Percentiles rank a stretch among this genome's conserved stretches.
Conservation (phyloP, 306 rosid genomes). For the Trifolium fragiferum region DNA sequence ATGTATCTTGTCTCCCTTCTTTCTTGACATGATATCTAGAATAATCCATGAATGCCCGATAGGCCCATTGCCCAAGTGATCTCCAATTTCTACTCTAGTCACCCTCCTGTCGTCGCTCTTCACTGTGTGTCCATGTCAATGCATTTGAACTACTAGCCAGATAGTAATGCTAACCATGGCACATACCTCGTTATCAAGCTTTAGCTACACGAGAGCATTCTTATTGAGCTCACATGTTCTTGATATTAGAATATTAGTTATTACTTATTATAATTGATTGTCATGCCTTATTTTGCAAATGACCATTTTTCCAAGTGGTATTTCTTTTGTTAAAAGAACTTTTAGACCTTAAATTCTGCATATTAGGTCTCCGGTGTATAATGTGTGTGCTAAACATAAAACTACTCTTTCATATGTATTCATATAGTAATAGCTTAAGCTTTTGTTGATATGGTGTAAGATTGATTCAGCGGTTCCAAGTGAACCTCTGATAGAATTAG, state of each 20-base stretch:
- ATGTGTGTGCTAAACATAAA: not conserved
- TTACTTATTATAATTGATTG: too few species aligned
- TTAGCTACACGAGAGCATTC: not conserved
- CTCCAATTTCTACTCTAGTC: not conserved
- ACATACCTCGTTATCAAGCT: not conserved
- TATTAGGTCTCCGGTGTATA: not conserved
- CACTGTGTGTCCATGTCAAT: not conserved
- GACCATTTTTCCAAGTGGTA: not conserved
- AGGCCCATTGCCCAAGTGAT: not conserved
- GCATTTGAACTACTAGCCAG: not conserved
- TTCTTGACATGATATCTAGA: not conserved
- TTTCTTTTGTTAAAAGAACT: constrained; percentile 2
- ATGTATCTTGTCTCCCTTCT: not conserved
- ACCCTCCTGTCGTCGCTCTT: not conserved
- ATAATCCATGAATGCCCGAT: not conserved
- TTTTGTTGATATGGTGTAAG: not conserved
- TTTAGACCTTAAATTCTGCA: not conserved
- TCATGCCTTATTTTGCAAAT: not conserved
- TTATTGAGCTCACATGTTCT: too few species aligned
- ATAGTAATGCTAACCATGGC: not conserved
- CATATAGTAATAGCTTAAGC: not conserved
- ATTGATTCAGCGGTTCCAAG: not conserved
- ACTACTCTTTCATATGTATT: not conserved
- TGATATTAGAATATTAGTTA: too few species aligned
- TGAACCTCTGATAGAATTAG: not conserved